A percentile compares a stretch with the other conserved stretches of the same genome.
Conservation (phyloP, 805 yeast genomes). For the Candida arabinofermentans region DNA sequence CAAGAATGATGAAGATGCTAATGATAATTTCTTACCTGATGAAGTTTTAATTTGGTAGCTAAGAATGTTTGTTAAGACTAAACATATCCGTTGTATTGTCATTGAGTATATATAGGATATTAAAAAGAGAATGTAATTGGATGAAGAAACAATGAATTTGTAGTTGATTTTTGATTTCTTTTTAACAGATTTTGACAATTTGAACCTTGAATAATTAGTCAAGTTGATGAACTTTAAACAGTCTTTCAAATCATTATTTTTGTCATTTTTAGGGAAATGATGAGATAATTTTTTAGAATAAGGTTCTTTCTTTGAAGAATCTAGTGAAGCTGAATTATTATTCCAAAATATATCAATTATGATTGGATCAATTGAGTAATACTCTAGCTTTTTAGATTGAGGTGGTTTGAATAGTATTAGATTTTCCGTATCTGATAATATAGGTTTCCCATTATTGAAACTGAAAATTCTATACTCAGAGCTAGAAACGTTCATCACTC, state of each 20-base stretch:
- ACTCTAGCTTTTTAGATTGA: conserved; percentile 63
- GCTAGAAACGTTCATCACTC: conserved; percentile 23
- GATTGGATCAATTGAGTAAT: conserved; percentile 72
- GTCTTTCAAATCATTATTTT: conserved; percentile 22
- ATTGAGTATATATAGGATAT: conserved; percentile 6
- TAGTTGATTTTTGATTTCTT: neutral
- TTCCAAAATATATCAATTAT: conserved; percentile 50
- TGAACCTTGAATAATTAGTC: conserved; percentile 25
- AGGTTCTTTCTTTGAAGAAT: conserved; percentile 15
- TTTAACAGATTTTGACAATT: conserved; percentile 8
- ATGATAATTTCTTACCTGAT: conserved; percentile 1
- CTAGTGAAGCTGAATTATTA: conserved; percentile 7
- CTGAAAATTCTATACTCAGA: conserved; percentile 12
- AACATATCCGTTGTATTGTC: conserved; percentile 10
- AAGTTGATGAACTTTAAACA: conserved; percentile 28
- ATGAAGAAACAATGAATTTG: neutral
- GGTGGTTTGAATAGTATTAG: conserved; percentile 69
- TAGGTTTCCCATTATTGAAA: conserved; percentile 16
- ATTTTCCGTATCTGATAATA: conserved; percentile 16
- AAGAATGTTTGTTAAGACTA: conserved; percentile 7
- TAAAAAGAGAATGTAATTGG: conserved; percentile 2
- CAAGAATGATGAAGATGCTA: conserved; percentile 37
- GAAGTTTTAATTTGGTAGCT: conserved; percentile 10
- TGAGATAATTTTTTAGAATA: conserved; percentile 26
- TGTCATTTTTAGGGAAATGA: conserved; percentile 16